Evolutionary conservation across 1,284 basidiomycete species (phyloP).

Genomic region (Ustilago trichophora): DNA sequence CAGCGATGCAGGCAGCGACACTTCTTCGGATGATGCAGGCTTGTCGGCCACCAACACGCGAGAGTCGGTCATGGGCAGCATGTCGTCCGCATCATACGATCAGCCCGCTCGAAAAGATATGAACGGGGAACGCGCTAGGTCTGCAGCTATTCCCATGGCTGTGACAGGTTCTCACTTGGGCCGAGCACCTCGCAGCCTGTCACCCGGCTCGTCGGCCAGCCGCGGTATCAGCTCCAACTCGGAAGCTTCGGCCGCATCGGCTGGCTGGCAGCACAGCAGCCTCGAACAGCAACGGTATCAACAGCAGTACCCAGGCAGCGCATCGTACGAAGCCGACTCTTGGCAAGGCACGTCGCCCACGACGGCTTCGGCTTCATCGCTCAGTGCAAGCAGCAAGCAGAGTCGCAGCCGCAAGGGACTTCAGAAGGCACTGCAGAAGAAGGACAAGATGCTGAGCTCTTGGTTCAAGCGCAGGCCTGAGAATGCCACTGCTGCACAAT

Average conservation of each 20-base stretch:
- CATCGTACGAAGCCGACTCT: conserved; percentile 26
- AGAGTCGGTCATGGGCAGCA: conserved; percentile 19
- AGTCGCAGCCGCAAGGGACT: conserved; percentile 34
- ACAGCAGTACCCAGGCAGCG: conserved; percentile 1
- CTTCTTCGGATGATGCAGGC: conserved; percentile 15
- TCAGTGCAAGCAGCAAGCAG: conserved; percentile 34
- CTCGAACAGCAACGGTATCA: conserved; percentile 8
- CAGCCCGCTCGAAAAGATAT: neutral
- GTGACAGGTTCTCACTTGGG: neutral
- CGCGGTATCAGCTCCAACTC: conserved; percentile 17
- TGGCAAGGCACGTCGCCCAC: conserved; percentile 32
- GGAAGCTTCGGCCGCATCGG: conserved; percentile 4
- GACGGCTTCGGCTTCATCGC: conserved; percentile 25
- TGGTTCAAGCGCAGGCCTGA: conserved; percentile 50
- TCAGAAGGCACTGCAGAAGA: conserved; percentile 36
- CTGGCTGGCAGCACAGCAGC: conserved; percentile 19
- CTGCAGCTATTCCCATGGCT: conserved; percentile 14
- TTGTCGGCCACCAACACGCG: conserved; percentile 19
- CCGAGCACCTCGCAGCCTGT: conserved; percentile 5
- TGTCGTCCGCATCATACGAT: conserved; percentile 10
- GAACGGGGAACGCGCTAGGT: neutral
- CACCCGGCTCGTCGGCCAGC: conserved; percentile 24
- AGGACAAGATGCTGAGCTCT: conserved; percentile 48
- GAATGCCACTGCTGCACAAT: neutral
- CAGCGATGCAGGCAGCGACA: conserved; percentile 26